Evolutionary conservation across 371 early-diverging fungal genomes (phyloP).

Genomic region (Mortierella sp.): DNA sequence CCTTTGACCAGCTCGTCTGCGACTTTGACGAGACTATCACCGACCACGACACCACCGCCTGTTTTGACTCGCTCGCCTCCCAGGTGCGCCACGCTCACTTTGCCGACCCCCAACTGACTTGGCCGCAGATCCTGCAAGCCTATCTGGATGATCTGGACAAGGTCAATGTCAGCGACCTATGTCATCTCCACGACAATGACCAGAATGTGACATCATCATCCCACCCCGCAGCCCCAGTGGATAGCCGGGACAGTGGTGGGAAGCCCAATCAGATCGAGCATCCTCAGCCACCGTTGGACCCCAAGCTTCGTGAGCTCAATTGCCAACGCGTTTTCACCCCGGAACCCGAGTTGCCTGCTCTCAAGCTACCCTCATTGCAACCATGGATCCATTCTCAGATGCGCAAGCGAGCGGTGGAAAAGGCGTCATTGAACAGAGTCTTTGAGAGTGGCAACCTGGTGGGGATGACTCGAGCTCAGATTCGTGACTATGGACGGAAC

Average conservation of each 20-base stretch:
- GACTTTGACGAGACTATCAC: conserved; percentile 55
- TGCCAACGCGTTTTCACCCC: conserved; percentile 43
- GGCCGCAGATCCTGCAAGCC: conserved; percentile 44
- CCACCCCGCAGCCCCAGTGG: no score
- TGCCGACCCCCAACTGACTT: conserved; percentile 29
- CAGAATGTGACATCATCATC: no score
- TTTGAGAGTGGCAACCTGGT: conserved; percentile 47
- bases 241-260: no score
- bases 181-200: conserved; percentile 17
- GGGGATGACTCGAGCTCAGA: conserved; percentile 30
- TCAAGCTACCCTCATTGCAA: conserved; percentile 36
- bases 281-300: conserved; percentile 26
- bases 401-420: conserved; percentile 43
- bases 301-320: conserved; percentile 20
- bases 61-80: conserved; percentile 31
- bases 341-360: conserved; percentile 29
- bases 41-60: conserved; percentile 48
- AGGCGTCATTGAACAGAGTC: conserved; percentile 39
- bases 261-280: no score
- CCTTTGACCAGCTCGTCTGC: conserved; percentile 41
- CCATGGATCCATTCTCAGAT: conserved; percentile 49
- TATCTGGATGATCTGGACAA: conserved; percentile 46
- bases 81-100: conserved; percentile 15
- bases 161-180: conserved; percentile 30
- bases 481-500: conserved; percentile 40